Conservation (phyloP, 2,329 filamentous ascomycete species). For the Ascochyta fabae region DNA sequence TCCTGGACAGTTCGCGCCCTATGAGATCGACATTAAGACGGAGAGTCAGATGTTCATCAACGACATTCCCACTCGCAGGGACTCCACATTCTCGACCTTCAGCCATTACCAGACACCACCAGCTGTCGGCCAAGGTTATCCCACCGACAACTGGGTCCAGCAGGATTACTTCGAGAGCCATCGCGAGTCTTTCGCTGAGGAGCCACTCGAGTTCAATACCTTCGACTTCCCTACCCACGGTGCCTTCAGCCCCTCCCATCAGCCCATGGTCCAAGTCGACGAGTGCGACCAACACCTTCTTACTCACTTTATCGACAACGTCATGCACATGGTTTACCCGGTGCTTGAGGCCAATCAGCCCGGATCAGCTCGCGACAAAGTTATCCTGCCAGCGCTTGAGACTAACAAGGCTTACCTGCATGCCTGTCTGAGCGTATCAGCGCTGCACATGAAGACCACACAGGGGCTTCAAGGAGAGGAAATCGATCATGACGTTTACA, state of each 20-base stretch:
- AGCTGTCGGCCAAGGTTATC: conserved; percentile 70
- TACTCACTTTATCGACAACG: conserved; percentile 88
- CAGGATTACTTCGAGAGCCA: conserved; percentile 73
- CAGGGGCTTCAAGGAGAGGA: conserved; percentile 71
- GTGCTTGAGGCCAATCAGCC: conserved; percentile 90
- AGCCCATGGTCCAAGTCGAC: conserved; percentile 80
- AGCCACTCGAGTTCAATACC: conserved; percentile 72
- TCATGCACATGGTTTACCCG: conserved; percentile 88
- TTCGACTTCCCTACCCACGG: conserved; percentile 81
- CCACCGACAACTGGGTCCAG: conserved; percentile 73
- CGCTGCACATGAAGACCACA: conserved; percentile 87
- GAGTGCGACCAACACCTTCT: conserved; percentile 86
- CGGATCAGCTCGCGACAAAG: conserved; percentile 78
- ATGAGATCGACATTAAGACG: conserved; percentile 95
- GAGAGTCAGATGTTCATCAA: conserved; percentile 94
- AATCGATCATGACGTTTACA: conserved; percentile 88
- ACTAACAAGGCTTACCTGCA: conserved; percentile 93
- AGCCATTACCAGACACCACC: conserved; percentile 87
- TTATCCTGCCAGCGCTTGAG: conserved; percentile 86
- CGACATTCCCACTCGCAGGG: conserved; percentile 81
- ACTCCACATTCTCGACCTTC: conserved; percentile 90
- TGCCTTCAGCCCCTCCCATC: conserved; percentile 64
- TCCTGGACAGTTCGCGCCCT: conserved; percentile 73
- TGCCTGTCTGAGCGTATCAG: conserved; percentile 92
- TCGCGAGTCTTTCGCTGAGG: conserved; percentile 68